Conservation (phyloP, 495 filamentous ascomycete species). For the Letharia columbiana region DNA sequence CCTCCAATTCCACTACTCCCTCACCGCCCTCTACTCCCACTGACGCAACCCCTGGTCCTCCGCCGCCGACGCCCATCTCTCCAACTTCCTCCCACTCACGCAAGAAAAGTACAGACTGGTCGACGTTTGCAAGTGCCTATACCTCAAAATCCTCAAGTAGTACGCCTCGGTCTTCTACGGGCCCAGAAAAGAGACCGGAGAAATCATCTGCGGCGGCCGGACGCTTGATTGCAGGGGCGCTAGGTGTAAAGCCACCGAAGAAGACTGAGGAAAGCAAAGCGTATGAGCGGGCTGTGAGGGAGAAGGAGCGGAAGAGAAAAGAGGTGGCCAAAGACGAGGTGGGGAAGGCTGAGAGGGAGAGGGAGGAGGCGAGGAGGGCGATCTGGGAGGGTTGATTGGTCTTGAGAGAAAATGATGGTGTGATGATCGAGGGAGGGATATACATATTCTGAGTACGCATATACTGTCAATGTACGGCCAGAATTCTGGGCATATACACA, state of each 20-base stretch:
- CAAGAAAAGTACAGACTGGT: constrained; percentile 19
- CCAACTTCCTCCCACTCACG: constrained; percentile 35
- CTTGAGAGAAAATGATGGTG: neutral
- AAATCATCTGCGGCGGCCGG: constrained; percentile 89
- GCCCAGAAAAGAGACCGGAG: constrained; percentile 52
- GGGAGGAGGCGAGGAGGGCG: constrained; percentile 59
- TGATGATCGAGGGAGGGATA: neutral
- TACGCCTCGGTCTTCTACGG: constrained; percentile 26
- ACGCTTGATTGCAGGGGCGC: constrained; percentile 78
- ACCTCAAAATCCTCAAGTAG: constrained; percentile 21
- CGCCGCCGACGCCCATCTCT: constrained; percentile 54
- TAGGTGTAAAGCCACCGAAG: constrained; percentile 74
- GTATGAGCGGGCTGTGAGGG: constrained; percentile 75
- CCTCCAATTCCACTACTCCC: constrained; percentile 28
- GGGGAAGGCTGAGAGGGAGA: constrained; percentile 55
- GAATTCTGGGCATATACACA: neutral
- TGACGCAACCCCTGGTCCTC: constrained; percentile 36
- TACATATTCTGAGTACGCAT: neutral
- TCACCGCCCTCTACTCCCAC: constrained; percentile 27
- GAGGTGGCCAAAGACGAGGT: constrained; percentile 64
- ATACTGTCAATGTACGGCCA: neutral
- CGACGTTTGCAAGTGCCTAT: constrained; percentile 26
- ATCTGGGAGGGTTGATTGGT: constrained; percentile 69
- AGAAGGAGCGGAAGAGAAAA: constrained; percentile 72
- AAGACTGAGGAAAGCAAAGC: constrained; percentile 79